These are phyloP conservation scores for Solanum dulcamara DNA, from an alignment of 257 asterid genomes.

Conservation along the genomic window DNA sequence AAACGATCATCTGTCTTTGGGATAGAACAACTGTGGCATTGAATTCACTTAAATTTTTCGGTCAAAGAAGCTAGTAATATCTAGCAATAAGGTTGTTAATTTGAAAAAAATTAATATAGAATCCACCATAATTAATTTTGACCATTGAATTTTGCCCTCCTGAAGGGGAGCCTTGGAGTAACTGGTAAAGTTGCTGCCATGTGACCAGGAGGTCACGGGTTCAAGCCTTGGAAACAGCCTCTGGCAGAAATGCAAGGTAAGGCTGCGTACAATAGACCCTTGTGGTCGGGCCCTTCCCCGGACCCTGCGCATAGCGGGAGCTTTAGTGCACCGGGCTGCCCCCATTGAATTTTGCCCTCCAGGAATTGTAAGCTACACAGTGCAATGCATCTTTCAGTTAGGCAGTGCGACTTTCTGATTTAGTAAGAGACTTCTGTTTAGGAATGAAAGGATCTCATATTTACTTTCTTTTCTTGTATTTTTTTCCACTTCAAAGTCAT, in stretches of 20 bases:
- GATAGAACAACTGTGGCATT: not conserved
- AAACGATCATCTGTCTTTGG: not conserved
- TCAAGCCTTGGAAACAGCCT: too few relatives aligned
- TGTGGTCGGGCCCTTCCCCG: too few relatives aligned
- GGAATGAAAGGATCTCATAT: not conserved
- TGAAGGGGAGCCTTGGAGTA: too few relatives aligned
- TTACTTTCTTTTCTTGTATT: not conserved
- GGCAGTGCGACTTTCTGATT: not conserved
- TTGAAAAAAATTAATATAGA: not conserved
- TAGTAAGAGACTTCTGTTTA: not conserved
- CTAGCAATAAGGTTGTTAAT: not conserved
- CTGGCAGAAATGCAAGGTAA: too few relatives aligned
- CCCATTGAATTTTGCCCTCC: not conserved
- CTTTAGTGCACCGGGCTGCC: too few relatives aligned
- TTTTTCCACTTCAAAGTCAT: not conserved
- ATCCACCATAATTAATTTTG: not conserved
- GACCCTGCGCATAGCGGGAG: too few relatives aligned
- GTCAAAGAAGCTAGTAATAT: not conserved
- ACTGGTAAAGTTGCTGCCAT: too few relatives aligned
- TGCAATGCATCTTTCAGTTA: not conserved
- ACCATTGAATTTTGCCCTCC: too few relatives aligned
- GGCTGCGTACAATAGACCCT: too few relatives aligned
- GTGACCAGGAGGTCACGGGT: too few relatives aligned
- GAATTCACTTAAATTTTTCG: not conserved
- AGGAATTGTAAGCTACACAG: not conserved